These are phyloP conservation scores for Phytophthora sp. DNA, from an alignment of 352 stramenopile genomes.

Conservation along the genomic window DNA sequence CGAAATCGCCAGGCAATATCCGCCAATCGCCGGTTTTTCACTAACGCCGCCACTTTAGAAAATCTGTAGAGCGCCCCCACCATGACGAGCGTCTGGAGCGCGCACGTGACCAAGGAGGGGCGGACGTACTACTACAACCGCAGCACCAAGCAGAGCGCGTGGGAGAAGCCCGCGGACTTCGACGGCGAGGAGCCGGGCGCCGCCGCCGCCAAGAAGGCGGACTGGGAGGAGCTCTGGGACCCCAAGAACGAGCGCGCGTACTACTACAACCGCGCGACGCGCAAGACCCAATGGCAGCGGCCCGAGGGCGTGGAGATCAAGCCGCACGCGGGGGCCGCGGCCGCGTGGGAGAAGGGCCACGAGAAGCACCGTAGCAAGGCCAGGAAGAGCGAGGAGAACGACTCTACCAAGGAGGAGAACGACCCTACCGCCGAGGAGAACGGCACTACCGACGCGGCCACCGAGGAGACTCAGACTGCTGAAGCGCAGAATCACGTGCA, in stretches of 20 bases:
- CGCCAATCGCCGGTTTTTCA: no score
- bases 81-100: constrained; percentile 74
- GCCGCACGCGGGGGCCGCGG: constrained; percentile 45
- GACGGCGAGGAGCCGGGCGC: constrained; percentile 49
- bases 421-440: neutral
- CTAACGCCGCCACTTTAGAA: no score
- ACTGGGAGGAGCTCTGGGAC: constrained; percentile 90
- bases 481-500: constrained; percentile 7
- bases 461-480: constrained; percentile 10
- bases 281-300: constrained; percentile 85
- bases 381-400: constrained; percentile 23
- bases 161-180: constrained; percentile 84
- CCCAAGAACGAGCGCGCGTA: constrained; percentile 86
- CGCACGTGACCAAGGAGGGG: constrained; percentile 87
- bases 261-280: constrained; percentile 84
- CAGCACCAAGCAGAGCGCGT: constrained; percentile 86
- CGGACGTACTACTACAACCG: constrained; percentile 91
- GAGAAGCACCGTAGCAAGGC: constrained; percentile 33
- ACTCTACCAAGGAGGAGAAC: constrained; percentile 1
- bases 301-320: constrained; percentile 82
- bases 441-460: neutral
- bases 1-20: constrained; percentile 5
- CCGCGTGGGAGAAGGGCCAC: constrained; percentile 16
- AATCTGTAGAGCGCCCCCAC: no score
- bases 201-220: constrained; percentile 30